A percentile compares a stretch with the other conserved stretches of the same genome.
Evolutionary conservation across 1,284 basidiomycete species (phyloP).

Genomic region (Prillingera fragicola): DNA sequence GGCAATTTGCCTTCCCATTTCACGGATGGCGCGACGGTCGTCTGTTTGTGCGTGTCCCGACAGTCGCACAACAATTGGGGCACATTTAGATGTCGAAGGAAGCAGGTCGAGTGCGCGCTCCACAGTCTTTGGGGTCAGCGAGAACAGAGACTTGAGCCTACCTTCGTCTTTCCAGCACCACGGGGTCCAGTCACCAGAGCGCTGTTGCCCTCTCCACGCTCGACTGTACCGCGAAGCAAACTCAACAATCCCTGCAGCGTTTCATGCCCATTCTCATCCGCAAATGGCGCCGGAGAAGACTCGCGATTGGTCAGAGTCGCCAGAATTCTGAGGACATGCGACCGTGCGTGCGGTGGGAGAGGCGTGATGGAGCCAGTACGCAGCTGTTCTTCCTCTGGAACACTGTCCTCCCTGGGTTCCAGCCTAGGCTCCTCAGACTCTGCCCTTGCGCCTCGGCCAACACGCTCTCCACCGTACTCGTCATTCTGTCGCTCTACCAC

Average conservation of each 20-base stretch:
- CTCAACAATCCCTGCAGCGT: slow-evolving; percentile 51
- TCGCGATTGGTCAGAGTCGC: slow-evolving; percentile 27
- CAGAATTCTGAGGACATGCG: slow-evolving; percentile 27
- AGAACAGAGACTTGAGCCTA: slow-evolving; percentile 49
- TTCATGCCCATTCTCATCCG: slow-evolving; percentile 41
- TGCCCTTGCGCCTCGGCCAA: slow-evolving; percentile 3
- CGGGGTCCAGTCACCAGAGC: slow-evolving; percentile 75
- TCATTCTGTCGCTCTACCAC: slow-evolving; percentile 17
- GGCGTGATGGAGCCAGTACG: neutral
- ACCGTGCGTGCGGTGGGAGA: slow-evolving; percentile 16
- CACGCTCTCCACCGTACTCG: slow-evolving; percentile 25
- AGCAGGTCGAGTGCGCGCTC: slow-evolving; percentile 35
- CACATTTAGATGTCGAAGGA: slow-evolving; percentile 41
- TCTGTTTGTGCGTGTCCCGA: slow-evolving; percentile 79
- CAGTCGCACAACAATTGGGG: slow-evolving; percentile 68
- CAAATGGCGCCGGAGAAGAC: slow-evolving; percentile 23
- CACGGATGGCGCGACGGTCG: slow-evolving; percentile 83
- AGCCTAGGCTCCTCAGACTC: slow-evolving; percentile 1
- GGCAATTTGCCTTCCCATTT: slow-evolving; percentile 71
- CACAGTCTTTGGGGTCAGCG: slow-evolving; percentile 28
- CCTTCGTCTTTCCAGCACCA: slow-evolving; percentile 76
- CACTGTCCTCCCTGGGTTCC: too few relatives aligned
- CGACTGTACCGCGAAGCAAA: slow-evolving; percentile 65
- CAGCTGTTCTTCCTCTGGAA: slow-evolving; percentile 1
- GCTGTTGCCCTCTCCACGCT: slow-evolving; percentile 81